Evolutionary conservation across 2,329 filamentous ascomycete species (phyloP).

Genomic region (Nemania serpens): DNA sequence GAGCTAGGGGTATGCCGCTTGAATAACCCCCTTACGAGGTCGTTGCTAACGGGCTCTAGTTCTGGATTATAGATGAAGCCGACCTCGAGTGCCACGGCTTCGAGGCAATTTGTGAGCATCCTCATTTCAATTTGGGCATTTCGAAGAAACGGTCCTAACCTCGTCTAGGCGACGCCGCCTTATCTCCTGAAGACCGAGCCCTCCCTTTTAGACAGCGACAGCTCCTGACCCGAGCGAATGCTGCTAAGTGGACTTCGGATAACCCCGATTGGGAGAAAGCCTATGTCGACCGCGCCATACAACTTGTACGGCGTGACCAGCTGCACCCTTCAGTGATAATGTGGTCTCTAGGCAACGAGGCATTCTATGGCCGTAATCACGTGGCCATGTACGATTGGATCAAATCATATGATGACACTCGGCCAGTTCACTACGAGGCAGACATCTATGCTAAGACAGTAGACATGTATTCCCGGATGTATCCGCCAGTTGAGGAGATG

Average conservation of each 20-base stretch:
- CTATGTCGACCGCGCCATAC: slow-evolving; percentile 67
- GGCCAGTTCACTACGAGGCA: slow-evolving; percentile 66
- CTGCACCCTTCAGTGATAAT: slow-evolving; percentile 68
- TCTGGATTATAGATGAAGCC: slow-evolving; percentile 59
- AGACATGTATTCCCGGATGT: slow-evolving; percentile 67
- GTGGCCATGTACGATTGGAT: slow-evolving; percentile 64
- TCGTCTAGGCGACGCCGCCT: slow-evolving; percentile 36
- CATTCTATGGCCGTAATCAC: slow-evolving; percentile 68
- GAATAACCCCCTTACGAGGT: background rate
- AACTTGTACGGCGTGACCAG: slow-evolving; percentile 67
- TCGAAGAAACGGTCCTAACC: slow-evolving; percentile 17
- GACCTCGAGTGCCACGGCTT: slow-evolving; percentile 50
- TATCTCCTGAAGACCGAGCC: slow-evolving; percentile 35
- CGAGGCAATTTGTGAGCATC: slow-evolving; percentile 31
- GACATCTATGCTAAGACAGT: slow-evolving; percentile 60
- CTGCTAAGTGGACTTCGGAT: slow-evolving; percentile 57
- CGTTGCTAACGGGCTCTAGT: slow-evolving; percentile 40
- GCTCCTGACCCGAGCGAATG: slow-evolving; percentile 42
- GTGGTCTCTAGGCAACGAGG: slow-evolving; percentile 71
- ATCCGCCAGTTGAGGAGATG: slow-evolving; percentile 52
- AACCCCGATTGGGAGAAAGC: slow-evolving; percentile 62
- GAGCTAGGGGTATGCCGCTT: slow-evolving; percentile 50
- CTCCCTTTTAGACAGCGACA: slow-evolving; percentile 41
- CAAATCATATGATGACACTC: slow-evolving; percentile 57
- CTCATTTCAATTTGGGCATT: background rate